Base-by-base conservation (phyloP, 768 basidiomycete species). In the Crepidotus variabilis region DNA sequence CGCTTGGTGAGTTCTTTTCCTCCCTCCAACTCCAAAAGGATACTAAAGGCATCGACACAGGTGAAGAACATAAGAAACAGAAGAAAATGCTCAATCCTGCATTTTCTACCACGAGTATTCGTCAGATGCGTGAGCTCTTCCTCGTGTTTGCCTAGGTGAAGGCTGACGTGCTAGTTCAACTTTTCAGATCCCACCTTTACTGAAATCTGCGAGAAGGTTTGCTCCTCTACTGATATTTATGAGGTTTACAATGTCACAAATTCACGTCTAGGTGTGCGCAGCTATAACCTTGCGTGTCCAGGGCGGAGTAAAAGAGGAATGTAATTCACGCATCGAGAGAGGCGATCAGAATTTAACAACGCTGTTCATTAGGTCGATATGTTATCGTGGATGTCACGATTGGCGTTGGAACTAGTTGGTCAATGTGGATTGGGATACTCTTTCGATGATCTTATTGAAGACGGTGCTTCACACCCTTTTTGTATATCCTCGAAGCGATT, bases 371-470 rank as follows among this genome's bases (percentile, higher is more conserved):
- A 71, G 68, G 57, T 75, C 28, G 71, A 75, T 54, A 33, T 71
- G 20, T 47, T 64, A 6, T 50, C 63, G 7, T 74, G 73, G 72
- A 69, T 69, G 62, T 60, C 73, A n/a, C 71, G 79, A 6, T 68
- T 72, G 20, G 77, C 80, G 9, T 67, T 81, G 6, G 79, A 82
- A 55, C 66, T 80, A 45, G 73, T 82, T 49, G 78, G 76, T 1
- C 78, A 77, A 64, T 73, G 74, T 13, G 78, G 80, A 1, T 67
- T 82, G 22, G 76, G 75, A 6, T 67, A 70, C 50, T 74, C 73
- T 13, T 77, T 78, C 45, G 75, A 78, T 56, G 50, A 69, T 0
- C 66, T 81, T 4, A 63, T 56, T 14, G 69, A 71, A 28, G 71
- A 72, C 32, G 51, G 56, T 13, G 52, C 56, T 3, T 56, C 59